Conservation (phyloP, 2,329 filamentous ascomycete genomes). For the Colletotrichum spaethianum region DNA sequence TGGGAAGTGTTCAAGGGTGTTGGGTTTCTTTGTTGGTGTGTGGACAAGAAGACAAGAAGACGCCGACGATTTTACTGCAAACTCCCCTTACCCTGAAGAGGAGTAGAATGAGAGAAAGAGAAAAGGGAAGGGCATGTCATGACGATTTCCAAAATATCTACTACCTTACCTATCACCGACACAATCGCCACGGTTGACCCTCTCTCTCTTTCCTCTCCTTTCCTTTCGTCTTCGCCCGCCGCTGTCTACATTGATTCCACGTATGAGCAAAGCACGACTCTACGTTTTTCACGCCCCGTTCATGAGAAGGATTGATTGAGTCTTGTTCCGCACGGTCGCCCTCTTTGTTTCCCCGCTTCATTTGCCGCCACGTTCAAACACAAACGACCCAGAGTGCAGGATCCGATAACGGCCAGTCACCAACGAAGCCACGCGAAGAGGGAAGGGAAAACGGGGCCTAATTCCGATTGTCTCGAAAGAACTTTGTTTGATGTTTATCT, state of each 20-base stretch:
- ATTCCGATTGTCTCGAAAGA: neutral
- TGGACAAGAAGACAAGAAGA: neutral
- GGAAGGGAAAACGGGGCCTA: slow-evolving; percentile 10
- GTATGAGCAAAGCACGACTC: slow-evolving; percentile 1
- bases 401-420: slow-evolving; percentile 17
- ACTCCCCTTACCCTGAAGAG: neutral
- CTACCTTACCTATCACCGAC: neutral
- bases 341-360: slow-evolving; percentile 1
- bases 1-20: slow-evolving; percentile 14
- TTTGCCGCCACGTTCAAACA: slow-evolving; percentile 18
- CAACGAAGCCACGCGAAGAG: slow-evolving; percentile 15
- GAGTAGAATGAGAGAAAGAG: neutral
- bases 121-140: slow-evolving; percentile 13
- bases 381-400: slow-evolving; percentile 7
- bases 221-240: neutral
- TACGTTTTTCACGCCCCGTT: slow-evolving; percentile 20
- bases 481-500: neutral
- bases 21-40: slow-evolving; percentile 3
- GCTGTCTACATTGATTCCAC: neutral
- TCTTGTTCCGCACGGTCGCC: neutral
- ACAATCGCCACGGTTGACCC: neutral
- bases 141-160: slow-evolving; percentile 26
- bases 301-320: slow-evolving; percentile 29
- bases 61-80: neutral
- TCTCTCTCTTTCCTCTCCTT: neutral